Evolutionary conservation across 1,284 basidiomycete species (phyloP).

Genomic region (Laetiporus sulphureus): DNA sequence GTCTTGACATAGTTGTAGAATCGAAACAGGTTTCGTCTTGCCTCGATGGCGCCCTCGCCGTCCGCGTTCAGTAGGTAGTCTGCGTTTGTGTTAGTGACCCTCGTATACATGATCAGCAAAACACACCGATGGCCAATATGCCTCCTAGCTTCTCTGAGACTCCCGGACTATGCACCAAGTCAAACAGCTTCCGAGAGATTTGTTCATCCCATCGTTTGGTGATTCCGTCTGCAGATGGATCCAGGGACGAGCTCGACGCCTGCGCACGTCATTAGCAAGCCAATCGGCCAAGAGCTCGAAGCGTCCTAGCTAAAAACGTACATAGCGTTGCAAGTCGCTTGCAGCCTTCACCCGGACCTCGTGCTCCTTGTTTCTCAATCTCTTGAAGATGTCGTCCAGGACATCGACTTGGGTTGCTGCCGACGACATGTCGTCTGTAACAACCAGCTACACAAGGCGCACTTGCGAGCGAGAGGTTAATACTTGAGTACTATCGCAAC

Average conservation of each 20-base stretch:
- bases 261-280: constrained; percentile 22
- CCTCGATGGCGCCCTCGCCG: constrained; percentile 70
- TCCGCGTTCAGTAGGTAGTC: constrained; percentile 69
- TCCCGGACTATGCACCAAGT: constrained; percentile 77
- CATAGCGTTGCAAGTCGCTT: constrained; percentile 64
- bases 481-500: too few relatives aligned
- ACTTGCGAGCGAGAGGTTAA: too few relatives aligned
- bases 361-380: constrained; percentile 53
- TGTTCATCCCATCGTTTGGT: constrained; percentile 78
- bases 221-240: constrained; percentile 72
- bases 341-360: constrained; percentile 63
- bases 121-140: constrained; percentile 73
- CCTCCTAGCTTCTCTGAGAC: constrained; percentile 76
- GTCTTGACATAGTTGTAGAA: constrained; percentile 91
- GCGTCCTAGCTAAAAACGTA: constrained; percentile 20
- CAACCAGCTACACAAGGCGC: too few relatives aligned
- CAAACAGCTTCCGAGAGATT: constrained; percentile 74
- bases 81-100: constrained; percentile 23
- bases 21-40: constrained; percentile 72
- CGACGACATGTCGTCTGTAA: constrained; percentile 56
- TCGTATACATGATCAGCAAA: constrained; percentile 3
- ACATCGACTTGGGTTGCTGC: constrained; percentile 50
- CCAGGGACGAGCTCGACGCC: constrained; percentile 66
- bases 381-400: constrained; percentile 58
- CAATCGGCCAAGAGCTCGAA: not conserved